Evolutionary conservation across 768 basidiomycete genomes (phyloP).

Genomic region (Sarcodon aspratus): DNA sequence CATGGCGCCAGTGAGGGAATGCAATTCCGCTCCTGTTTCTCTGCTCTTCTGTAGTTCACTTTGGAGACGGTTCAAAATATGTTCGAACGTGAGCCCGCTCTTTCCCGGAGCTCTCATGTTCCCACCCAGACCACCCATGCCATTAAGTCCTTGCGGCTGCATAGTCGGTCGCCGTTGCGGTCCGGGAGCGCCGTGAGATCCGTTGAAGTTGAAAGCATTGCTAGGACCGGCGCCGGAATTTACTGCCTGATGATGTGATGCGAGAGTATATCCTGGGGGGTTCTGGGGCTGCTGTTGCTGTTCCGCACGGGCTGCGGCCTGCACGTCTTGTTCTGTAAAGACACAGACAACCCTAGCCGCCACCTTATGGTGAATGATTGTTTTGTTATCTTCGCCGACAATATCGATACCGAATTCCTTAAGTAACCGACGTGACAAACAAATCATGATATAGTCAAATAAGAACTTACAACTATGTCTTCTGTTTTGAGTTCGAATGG

Average conservation of each 20-base stretch:
- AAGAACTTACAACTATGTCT: slow-evolving; percentile 77
- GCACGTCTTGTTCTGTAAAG: slow-evolving; percentile 76
- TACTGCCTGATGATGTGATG: slow-evolving; percentile 10
- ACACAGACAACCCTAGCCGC: slow-evolving; percentile 90
- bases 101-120: slow-evolving; percentile 66
- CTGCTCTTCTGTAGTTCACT: slow-evolving; percentile 92
- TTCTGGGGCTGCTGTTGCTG: slow-evolving; percentile 36
- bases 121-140: slow-evolving; percentile 71
- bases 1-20: slow-evolving; percentile 67
- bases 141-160: slow-evolving; percentile 47
- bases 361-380: slow-evolving; percentile 97
- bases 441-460: slow-evolving; percentile 5
- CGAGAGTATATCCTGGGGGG: slow-evolving; percentile 21
- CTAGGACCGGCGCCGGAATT: slow-evolving; percentile 4
- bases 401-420: slow-evolving; percentile 99
- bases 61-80: slow-evolving; percentile 80
- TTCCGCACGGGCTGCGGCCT: slow-evolving; percentile 59
- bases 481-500: slow-evolving; percentile 91
- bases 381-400: slow-evolving; percentile 95
- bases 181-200: slow-evolving; percentile 13
- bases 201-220: slow-evolving; percentile 30
- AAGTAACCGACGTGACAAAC: background rate
- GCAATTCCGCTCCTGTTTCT: slow-evolving; percentile 83
- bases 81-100: slow-evolving; percentile 85
- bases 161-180: slow-evolving; percentile 44